Evolutionary conservation across 257 asterid genomes (phyloP).

Genomic region (Handroanthus guayacan): DNA sequence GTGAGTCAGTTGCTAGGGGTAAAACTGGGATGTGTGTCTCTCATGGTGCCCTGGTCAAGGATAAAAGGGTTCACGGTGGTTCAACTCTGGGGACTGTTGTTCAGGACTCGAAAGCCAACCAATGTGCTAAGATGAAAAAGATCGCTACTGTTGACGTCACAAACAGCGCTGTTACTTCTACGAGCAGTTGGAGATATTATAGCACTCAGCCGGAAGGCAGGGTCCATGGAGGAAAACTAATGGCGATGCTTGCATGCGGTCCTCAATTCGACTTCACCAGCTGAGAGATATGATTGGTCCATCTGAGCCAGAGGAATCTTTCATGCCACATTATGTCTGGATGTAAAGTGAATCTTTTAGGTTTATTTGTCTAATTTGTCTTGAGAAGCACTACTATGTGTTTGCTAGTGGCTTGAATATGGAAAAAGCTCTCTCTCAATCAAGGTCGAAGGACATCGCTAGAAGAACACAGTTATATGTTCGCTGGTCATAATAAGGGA

Average conservation of each 20-base stretch:
- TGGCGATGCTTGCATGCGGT: conserved; percentile 50
- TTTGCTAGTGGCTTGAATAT: too few relatives aligned
- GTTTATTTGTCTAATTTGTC: neutral
- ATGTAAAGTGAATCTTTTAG: conserved; percentile 38
- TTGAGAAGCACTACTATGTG: too few relatives aligned
- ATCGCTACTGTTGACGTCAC: conserved; percentile 33
- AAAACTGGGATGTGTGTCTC: conserved; percentile 63
- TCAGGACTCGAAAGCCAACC: conserved; percentile 38
- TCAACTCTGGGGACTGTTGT: conserved; percentile 50
- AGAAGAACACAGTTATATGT: too few relatives aligned
- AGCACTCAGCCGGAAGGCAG: conserved; percentile 60
- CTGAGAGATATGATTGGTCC: conserved; percentile 36
- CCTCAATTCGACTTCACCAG: conserved; percentile 40
- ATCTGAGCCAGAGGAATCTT: conserved; percentile 41
- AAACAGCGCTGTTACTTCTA: conserved; percentile 35
- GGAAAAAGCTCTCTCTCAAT: too few relatives aligned
- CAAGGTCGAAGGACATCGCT: too few relatives aligned
- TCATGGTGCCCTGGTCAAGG: conserved; percentile 64
- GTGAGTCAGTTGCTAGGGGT: conserved; percentile 60
- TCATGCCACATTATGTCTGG: conserved; percentile 42
- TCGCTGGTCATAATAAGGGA: too few relatives aligned
- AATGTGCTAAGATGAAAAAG: conserved; percentile 44
- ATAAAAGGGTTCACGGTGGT: conserved; percentile 71
- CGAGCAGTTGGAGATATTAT: conserved; percentile 35
- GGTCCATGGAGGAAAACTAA: conserved; percentile 72